Conservation (phyloP, 192 early-diverging fungal genomes). For the Gaertneriomyces sp. region DNA sequence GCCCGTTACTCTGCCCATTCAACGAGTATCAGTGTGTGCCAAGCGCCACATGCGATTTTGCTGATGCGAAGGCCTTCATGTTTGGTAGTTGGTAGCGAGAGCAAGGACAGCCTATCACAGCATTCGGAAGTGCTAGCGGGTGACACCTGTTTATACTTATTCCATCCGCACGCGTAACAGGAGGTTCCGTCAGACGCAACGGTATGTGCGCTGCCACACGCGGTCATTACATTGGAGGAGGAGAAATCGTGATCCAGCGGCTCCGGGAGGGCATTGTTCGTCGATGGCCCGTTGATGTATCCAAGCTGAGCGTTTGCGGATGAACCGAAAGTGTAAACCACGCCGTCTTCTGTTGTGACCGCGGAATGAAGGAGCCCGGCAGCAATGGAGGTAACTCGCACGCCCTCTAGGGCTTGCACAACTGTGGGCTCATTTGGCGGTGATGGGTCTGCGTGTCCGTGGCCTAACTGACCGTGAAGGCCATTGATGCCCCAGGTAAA, state of each 20-base stretch:
- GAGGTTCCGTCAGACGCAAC: neutral
- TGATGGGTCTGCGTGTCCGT: conserved; percentile 2
- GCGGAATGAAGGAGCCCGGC: conserved; percentile 25
- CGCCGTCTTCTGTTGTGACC: conserved; percentile 20
- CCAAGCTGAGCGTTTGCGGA: neutral
- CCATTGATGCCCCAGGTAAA: conserved; percentile 21
- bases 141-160: conserved; percentile 18
- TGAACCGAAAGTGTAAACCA: conserved; percentile 21
- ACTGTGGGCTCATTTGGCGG: neutral
- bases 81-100: neutral
- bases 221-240: neutral
- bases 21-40: conserved; percentile 22
- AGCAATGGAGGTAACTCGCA: conserved; percentile 1
- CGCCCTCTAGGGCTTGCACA: conserved; percentile 19
- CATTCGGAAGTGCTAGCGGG: neutral
- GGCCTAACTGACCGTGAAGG: conserved; percentile 21
- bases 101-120: neutral
- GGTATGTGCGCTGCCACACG: conserved; percentile 20
- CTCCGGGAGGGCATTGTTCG: conserved; percentile 17
- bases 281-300: neutral
- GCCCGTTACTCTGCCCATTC: conserved; percentile 1
- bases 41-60: conserved; percentile 8
- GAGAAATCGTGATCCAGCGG: conserved; percentile 14
- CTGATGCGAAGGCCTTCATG: neutral
- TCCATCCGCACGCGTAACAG: conserved; percentile 26